Conservation (phyloP, 2,329 filamentous ascomycete genomes). For the Claviceps capensis region DNA sequence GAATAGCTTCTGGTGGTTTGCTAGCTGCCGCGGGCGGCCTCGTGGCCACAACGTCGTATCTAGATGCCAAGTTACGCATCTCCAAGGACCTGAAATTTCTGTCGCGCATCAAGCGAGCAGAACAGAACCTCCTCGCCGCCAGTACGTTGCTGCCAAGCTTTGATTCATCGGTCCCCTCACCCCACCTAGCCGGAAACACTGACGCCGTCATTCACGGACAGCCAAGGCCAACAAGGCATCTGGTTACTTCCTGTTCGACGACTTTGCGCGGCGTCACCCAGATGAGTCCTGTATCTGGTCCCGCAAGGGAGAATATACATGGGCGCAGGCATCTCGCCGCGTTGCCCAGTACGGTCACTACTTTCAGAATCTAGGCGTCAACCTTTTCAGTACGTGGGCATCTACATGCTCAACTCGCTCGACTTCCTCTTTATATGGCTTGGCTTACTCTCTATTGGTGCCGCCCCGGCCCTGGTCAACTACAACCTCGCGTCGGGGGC, state of each 20-base stretch:
- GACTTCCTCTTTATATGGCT: slow-evolving; percentile 6
- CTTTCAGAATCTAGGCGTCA: slow-evolving; percentile 3
- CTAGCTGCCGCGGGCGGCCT: slow-evolving; percentile 1
- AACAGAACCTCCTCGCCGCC: background rate
- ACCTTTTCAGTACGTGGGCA: slow-evolving; percentile 2
- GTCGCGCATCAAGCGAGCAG: background rate
- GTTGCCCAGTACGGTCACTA: slow-evolving; percentile 6
- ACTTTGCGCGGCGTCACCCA: background rate
- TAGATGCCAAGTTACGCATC: slow-evolving; percentile 5
- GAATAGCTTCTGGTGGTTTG: background rate
- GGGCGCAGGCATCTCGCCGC: slow-evolving; percentile 3
- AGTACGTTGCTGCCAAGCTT: background rate
- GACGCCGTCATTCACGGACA: background rate
- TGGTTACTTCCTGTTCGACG: slow-evolving; percentile 3
- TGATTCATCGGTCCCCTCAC: background rate
- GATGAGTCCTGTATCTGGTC: slow-evolving; percentile 6
- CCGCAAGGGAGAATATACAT: slow-evolving; percentile 5
- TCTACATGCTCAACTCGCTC: slow-evolving; percentile 6
- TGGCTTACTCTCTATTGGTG: slow-evolving; percentile 6
- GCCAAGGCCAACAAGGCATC: slow-evolving; percentile 4
- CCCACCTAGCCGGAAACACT: background rate
- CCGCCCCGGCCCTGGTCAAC: slow-evolving; percentile 6
- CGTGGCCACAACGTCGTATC: slow-evolving; percentile 3
- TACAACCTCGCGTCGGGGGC: slow-evolving; percentile 4
- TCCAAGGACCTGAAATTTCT: slow-evolving; percentile 2